Base-by-base conservation (phyloP, 2,329 filamentous ascomycete genomes). In the Stemphylium beticola region DNA sequence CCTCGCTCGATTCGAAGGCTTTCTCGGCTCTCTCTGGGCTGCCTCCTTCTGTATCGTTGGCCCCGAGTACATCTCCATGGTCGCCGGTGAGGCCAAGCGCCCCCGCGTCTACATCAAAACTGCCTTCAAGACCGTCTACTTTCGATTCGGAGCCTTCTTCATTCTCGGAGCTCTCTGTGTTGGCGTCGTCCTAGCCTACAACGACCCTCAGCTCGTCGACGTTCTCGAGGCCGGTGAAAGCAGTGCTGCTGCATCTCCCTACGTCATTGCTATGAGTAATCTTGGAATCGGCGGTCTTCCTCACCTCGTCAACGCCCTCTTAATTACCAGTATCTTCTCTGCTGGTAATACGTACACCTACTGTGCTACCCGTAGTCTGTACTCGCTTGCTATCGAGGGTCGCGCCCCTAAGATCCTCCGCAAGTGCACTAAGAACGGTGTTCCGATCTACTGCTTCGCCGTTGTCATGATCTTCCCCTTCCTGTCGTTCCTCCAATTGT, bases 401-500 rank as follows among this genome's bases (percentile, higher is more conserved):
- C 75, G 79, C 37, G 83, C 83, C 0, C 83, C 83, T 0, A 76
- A 74, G 40, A 68, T 88, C 66, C 78, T 89, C 18, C 79, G 80
- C 58, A 82, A 84, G 69, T 85, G 81, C 67, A 89, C 82, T 9
- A 80, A 78, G 60, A 81, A 82, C 10, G 87, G 87, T 66, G 85
- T 95, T 0, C 91, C 91, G 0, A 82, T 92, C 58, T 91, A 89
- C 74, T 90, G 87, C 67, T 89, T 93, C 34, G 60, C 74, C 1
- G 73, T 87, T 24, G 88, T 90, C 0, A 81, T 92, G 41, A 71
- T 84, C 3, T 86, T 95, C 64, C 84, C 88, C 1, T 79, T 92
- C 6, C 77, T 96, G 10, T 85, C 87, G 2, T 95, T 92, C 74
- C 77, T 93, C 42, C 87, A 92, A 72, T 82, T 93, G 15, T 88